Percentiles rank a stretch among this genome's conserved stretches.
phyloP scores from a whole-genome alignment of 768 basidiomycete species.

The Imleria badia region DNA sequence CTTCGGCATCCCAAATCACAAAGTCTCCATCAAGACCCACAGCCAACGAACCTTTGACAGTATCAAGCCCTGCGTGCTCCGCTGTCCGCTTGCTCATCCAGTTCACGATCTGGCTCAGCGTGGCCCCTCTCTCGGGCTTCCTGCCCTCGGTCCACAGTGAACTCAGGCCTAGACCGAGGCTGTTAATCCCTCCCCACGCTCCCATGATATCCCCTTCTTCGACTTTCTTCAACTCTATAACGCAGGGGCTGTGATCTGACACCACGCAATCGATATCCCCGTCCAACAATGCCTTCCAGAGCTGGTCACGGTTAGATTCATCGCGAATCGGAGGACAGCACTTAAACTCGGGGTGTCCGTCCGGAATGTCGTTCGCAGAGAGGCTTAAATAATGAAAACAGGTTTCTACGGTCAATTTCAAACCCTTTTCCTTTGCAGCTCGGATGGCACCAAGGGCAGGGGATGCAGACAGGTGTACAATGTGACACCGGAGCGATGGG shows the following conservation, averaged over 20 bases:
- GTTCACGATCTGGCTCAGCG: constrained; percentile 60
- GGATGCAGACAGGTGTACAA: constrained; percentile 93
- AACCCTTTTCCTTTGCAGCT: constrained; percentile 59
- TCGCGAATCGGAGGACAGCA: constrained; percentile 94
- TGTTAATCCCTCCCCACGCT: constrained; percentile 95
- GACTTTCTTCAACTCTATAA: constrained; percentile 73
- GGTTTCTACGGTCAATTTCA: constrained; percentile 88
- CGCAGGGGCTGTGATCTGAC: constrained; percentile 95
- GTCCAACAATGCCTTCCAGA: constrained; percentile 81
- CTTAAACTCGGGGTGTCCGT: constrained; percentile 84
- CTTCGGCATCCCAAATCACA: constrained; percentile 74
- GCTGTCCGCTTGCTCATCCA: constrained; percentile 81
- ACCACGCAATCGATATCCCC: constrained; percentile 91
- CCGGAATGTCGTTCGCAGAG: constrained; percentile 67
- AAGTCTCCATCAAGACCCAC: constrained; percentile 86
- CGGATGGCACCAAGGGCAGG: constrained; percentile 75
- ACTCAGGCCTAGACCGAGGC: constrained; percentile 86
- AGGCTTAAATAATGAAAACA: constrained; percentile 96
- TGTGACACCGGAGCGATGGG: constrained; percentile 79
- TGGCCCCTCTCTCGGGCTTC: constrained; percentile 49
- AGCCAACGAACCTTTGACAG: constrained; percentile 67
- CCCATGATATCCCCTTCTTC: constrained; percentile 80
- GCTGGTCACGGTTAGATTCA: constrained; percentile 61
- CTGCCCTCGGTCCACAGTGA: constrained; percentile 84
- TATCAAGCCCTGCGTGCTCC: constrained; percentile 69